Percentiles rank a stretch among this genome's conserved stretches.
Evolutionary conservation across 2,329 filamentous ascomycete genomes (phyloP).

Genomic region (Pyricularia sp.): DNA sequence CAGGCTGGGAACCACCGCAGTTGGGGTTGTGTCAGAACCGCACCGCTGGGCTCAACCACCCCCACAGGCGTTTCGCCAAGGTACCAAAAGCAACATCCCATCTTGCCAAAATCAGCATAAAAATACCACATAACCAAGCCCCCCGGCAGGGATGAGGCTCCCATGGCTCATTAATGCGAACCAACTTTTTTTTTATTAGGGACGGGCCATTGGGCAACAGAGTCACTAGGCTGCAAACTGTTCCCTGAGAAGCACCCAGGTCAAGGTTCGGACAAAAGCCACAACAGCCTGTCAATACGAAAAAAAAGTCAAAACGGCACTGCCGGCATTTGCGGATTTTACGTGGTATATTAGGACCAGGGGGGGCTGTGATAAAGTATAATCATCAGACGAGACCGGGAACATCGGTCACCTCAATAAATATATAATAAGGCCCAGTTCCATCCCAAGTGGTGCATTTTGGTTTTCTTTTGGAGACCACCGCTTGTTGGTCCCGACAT

Average conservation of each 20-base stretch:
- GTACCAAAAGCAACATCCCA: background rate
- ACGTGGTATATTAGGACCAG: background rate
- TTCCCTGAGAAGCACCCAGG: no score
- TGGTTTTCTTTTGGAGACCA: background rate
- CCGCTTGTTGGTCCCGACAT: background rate
- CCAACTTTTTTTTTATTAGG: background rate
- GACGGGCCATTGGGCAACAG: background rate
- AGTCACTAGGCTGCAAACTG: no score
- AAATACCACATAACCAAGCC: background rate
- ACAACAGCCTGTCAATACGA: background rate
- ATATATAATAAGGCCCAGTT: background rate
- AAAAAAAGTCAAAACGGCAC: background rate
- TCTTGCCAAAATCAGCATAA: background rate
- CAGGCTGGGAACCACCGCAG: no score
- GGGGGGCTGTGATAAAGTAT: background rate
- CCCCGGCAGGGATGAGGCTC: background rate
- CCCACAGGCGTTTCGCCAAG: background rate
- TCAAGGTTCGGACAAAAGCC: background rate
- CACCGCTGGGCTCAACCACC: no score
- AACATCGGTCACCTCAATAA: background rate
- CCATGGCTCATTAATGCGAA: background rate
- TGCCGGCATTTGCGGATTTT: background rate
- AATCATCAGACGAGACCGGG: background rate
- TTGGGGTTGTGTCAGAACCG: background rate
- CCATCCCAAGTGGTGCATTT: background rate